These are phyloP conservation scores for Saturnispora serradocipensis DNA, from an alignment of 805 yeast genomes.

Conservation along the genomic window DNA sequence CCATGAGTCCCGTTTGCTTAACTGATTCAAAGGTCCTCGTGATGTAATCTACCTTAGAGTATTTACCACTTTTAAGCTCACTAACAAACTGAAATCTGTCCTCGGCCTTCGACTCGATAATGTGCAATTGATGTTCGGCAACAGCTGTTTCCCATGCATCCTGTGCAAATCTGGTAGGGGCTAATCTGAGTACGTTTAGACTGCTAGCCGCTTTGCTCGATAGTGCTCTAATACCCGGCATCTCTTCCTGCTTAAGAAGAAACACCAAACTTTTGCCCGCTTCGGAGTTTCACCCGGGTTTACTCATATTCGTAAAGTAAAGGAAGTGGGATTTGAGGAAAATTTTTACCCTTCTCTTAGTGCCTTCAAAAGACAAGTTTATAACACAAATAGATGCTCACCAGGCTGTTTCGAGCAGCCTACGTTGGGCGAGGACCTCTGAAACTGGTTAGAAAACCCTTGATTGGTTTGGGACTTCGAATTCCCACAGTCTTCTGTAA, in stretches of 20 bases:
- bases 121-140: slow-evolving; percentile 30
- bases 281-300: background rate
- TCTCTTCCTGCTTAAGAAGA: background rate
- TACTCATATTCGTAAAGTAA: background rate
- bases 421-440: background rate
- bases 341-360: background rate
- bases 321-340: background rate
- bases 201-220: background rate
- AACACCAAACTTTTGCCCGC: background rate
- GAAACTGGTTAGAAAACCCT: background rate
- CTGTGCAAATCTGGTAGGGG: slow-evolving; percentile 49
- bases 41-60: slow-evolving; percentile 29
- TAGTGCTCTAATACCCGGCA: background rate
- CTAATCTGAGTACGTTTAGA: slow-evolving; percentile 60
- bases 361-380: background rate
- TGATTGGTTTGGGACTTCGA: background rate
- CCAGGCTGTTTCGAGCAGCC: background rate
- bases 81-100: slow-evolving; percentile 33
- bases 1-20: slow-evolving; percentile 33
- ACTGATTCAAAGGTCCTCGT: slow-evolving; percentile 35
- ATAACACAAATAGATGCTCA: background rate
- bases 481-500: background rate
- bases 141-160: slow-evolving; percentile 47
- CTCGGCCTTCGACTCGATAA: slow-evolving; percentile 35
- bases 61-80: slow-evolving; percentile 30